phyloP scores from a whole-genome alignment of 768 basidiomycete species.

The Mycena rosella region DNA sequence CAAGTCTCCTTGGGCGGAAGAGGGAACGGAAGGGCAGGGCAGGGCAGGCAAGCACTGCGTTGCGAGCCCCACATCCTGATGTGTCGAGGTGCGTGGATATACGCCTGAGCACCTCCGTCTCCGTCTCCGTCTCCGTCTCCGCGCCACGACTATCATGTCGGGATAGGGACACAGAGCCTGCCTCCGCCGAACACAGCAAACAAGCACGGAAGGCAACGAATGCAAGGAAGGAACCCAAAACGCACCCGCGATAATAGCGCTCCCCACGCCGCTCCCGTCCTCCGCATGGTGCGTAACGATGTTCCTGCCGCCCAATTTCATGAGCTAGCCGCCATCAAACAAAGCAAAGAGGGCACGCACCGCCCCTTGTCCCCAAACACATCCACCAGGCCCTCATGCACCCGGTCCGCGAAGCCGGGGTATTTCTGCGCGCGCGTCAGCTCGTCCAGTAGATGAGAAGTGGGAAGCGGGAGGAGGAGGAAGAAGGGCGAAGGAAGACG shows the following conservation, averaged over 20 bases:
- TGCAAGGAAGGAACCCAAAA: no score
- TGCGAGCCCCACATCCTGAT: no score
- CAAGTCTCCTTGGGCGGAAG: not conserved
- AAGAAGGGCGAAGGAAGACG: not conserved
- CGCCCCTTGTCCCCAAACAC: conserved; percentile 97
- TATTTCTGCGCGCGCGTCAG: conserved; percentile 78
- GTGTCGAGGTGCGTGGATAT: no score
- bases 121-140: no score
- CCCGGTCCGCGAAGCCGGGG: conserved; percentile 92
- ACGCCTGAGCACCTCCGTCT: no score
- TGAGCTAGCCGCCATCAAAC: no score
- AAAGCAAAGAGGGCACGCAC: conserved; percentile 57
- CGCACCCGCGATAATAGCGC: conserved; percentile 87
- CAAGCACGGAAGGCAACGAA: no score
- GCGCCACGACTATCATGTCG: no score
- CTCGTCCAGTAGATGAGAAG: no score
- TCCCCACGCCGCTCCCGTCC: conserved; percentile 95
- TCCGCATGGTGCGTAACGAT: conserved; percentile 88
- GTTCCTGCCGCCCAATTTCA: conserved; percentile 57
- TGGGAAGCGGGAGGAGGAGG: not conserved
- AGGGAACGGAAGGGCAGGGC: not conserved
- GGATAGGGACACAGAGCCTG: no score
- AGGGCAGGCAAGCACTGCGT: no score
- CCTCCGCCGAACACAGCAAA: conserved; percentile 5
- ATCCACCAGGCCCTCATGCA: conserved; percentile 93